phyloP scores from a whole-genome alignment of 1,284 basidiomycete genomes.

The Tilletia indica region DNA sequence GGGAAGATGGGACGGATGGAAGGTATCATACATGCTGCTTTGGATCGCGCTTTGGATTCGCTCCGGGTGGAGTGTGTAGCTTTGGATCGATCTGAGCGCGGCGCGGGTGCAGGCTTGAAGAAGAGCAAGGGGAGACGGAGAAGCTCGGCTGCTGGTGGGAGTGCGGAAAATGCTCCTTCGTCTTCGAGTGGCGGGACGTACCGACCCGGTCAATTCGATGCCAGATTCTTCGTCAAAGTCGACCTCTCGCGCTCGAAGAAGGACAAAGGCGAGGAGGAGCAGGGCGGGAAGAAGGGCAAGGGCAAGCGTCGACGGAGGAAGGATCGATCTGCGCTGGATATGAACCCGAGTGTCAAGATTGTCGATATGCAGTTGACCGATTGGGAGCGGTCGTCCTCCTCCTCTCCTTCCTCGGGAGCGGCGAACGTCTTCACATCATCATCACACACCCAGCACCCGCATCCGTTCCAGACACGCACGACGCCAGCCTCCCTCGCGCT shows the following conservation, averaged over 20 bases:
- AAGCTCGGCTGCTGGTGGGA: not conserved
- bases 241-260: not conserved
- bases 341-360: conserved; percentile 3
- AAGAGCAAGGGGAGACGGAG: not conserved
- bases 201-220: conserved; percentile 7
- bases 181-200: not conserved
- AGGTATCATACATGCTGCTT: not conserved
- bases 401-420: not conserved
- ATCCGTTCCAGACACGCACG: conserved; percentile 2
- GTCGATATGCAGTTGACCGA: conserved; percentile 1
- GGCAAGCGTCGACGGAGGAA: not conserved
- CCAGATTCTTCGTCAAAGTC: not conserved
- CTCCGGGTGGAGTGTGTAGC: not conserved
- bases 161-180: too few species aligned
- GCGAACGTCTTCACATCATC: too few species aligned
- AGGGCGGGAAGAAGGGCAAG: not conserved
- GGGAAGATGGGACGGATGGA: not conserved
- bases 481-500: conserved; percentile 6
- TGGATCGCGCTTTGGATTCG: conserved; percentile 1
- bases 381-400: not conserved
- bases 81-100: not conserved
- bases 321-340: too few species aligned
- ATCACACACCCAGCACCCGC: not conserved
- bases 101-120: not conserved
- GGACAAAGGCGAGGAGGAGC: not conserved